Evolutionary conservation across 371 early-diverging fungal species (phyloP).

Genomic region (Mucor irregularis): DNA sequence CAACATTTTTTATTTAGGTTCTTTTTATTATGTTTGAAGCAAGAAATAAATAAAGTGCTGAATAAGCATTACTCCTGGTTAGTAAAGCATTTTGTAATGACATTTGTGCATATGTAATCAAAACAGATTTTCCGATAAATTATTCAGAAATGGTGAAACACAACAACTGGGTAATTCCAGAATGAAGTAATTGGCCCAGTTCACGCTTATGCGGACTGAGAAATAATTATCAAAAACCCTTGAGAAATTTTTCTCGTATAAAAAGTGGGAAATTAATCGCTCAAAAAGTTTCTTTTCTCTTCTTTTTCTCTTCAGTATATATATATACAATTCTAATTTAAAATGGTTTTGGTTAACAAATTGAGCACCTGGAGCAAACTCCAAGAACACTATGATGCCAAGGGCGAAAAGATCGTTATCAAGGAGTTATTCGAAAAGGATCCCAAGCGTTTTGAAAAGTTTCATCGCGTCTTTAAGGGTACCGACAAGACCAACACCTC

Average conservation of each 20-base stretch:
- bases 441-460: conserved; percentile 74
- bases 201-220: too few species aligned
- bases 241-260: neutral
- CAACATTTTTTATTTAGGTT: too few species aligned
- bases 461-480: conserved; percentile 75
- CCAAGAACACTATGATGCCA: conserved; percentile 79
- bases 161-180: too few species aligned
- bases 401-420: conserved; percentile 74
- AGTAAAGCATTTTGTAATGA: too few species aligned
- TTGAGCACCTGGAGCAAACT: conserved; percentile 83
- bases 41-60: too few species aligned
- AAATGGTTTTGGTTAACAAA: conserved; percentile 73
- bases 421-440: conserved; percentile 79
- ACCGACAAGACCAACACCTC: conserved; percentile 58
- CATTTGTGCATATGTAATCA: too few species aligned
- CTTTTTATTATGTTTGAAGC: too few species aligned
- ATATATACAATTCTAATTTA: too few species aligned
- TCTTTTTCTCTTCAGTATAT: conserved; percentile 1
- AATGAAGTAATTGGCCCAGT: too few species aligned
- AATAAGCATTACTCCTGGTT: too few species aligned
- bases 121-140: too few species aligned
- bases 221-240: conserved; percentile 3
- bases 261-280: neutral
- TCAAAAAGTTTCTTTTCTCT: neutral
- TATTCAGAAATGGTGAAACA: too few species aligned